Base-by-base conservation (phyloP, 2,329 filamentous ascomycete species). In the Aureobasidium sp. region DNA sequence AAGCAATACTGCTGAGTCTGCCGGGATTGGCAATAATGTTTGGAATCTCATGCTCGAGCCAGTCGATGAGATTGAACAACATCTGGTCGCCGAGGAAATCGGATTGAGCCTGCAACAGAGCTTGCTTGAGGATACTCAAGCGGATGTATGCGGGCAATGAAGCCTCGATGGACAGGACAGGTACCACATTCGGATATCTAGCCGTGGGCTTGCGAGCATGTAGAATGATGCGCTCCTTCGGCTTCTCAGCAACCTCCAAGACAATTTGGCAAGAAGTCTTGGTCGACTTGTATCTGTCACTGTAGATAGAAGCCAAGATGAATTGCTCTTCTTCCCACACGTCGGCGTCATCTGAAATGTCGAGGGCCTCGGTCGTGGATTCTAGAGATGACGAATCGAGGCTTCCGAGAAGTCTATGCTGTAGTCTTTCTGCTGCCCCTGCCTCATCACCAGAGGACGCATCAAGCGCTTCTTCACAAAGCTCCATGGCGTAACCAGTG, bases 81-180 rank as follows among this genome's bases (percentile, higher is more conserved):
- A 95, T 96, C 40, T 90, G 89, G 69, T 95, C 90, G 25, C 90
- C 93, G 15, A 86, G 75, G 31, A 95, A 80, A 29, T 85, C 84
- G 53, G 85, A 81, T 53, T 84, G 77, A 2, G 91, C 85, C 69
- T 93, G 85, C 4, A 82, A 78, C 5, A 96, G 77, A 1, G 87
- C 85, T 72, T 88, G 86, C 66, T 89, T 87, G 67, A 94, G 84
- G 38, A 96, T 86, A 68, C 91, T 96, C 11, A 99, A 79, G 63
- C 93, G 89, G 69, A 97, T 95, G 69, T 99, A 96, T 3, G 94
- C 90, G 21, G 94, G 94, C 13, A 97, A 80, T 11, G 83, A 75
- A 13, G 76, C 75, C 55, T 82, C 82, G 33, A 96, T 79, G 2
- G 86, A 84, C 37, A 96, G 76, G 10, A 95, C 81, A 1, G 86